phyloP scores from a whole-genome alignment of 129 eudicot genomes.

The Scalesia atractyloides region DNA sequence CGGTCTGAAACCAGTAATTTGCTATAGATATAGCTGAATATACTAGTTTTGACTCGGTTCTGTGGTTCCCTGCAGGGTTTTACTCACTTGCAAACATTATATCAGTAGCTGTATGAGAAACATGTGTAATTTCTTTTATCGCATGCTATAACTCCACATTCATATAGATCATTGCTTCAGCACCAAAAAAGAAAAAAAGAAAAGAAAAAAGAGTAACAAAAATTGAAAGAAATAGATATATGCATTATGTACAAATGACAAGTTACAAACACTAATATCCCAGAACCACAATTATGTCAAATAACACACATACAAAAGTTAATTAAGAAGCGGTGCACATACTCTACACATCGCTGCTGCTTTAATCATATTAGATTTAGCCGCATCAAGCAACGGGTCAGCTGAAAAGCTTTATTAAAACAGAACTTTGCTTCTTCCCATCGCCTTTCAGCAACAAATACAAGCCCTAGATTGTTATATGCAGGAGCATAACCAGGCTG shows the following conservation, averaged over 20 bases:
- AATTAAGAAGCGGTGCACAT: slow-evolving; percentile 30
- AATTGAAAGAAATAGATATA: slow-evolving; percentile 3
- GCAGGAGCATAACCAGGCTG: slow-evolving; percentile 98
- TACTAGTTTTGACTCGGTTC: not conserved
- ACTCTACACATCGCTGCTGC: slow-evolving; percentile 63
- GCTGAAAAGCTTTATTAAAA: slow-evolving; percentile 74
- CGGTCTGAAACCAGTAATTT: not conserved
- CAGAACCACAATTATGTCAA: slow-evolving; percentile 5
- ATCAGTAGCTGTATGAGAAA: not conserved
- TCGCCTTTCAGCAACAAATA: slow-evolving; percentile 79
- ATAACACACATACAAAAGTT: slow-evolving; percentile 8
- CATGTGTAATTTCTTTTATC: not conserved
- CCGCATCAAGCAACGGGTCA: slow-evolving; percentile 92
- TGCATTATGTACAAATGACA: slow-evolving; percentile 30
- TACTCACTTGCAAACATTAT: not conserved
- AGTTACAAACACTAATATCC: slow-evolving; percentile 5
- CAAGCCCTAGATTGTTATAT: slow-evolving; percentile 90
- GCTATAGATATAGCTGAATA: not conserved
- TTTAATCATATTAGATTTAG: slow-evolving; percentile 85
- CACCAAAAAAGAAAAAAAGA: not conserved
- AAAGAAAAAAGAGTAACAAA: not conserved
- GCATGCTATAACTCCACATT: not conserved
- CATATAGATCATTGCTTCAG: not conserved
- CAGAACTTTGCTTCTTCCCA: slow-evolving; percentile 89
- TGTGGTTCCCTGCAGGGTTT: not conserved